phyloP scores from a whole-genome alignment of 176 grass and related monocot species.

The Rhynchospora pubera region DNA sequence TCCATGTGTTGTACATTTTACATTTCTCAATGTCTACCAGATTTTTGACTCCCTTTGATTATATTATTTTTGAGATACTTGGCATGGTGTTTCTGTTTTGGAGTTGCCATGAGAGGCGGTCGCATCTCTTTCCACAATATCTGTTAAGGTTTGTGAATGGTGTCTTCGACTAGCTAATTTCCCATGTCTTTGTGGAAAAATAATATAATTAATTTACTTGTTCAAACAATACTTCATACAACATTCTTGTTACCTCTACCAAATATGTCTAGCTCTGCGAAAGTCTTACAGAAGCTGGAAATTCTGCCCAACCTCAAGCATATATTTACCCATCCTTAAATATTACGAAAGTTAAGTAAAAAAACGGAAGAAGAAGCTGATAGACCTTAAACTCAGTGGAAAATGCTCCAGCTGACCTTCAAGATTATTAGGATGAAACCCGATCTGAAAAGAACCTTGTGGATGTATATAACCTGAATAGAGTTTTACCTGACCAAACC shows the following conservation, averaged over 20 bases:
- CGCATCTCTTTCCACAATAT: conserved; percentile 70
- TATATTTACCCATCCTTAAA: neutral
- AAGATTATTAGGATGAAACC: neutral
- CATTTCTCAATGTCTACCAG: conserved; percentile 35
- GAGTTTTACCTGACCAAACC: neutral
- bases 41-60: conserved; percentile 17
- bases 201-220: conserved; percentile 8
- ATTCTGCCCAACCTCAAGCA: neutral
- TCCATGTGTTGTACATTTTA: conserved; percentile 39
- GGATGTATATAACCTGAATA: neutral
- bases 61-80: conserved; percentile 27
- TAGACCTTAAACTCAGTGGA: neutral
- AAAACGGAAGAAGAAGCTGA: neutral
- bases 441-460: neutral
- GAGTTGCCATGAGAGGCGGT: conserved; percentile 93
- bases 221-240: neutral
- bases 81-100: conserved; percentile 60
- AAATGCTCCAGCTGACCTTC: neutral
- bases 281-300: neutral
- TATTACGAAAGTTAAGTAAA: neutral
- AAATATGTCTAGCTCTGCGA: neutral
- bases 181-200: conserved; percentile 23
- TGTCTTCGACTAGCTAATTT: conserved; percentile 47
- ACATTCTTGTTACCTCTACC: neutral
- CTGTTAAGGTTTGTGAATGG: conserved; percentile 96